Base-by-base conservation (phyloP, 2,329 filamentous ascomycete genomes). In the Monosporascus sp. region DNA sequence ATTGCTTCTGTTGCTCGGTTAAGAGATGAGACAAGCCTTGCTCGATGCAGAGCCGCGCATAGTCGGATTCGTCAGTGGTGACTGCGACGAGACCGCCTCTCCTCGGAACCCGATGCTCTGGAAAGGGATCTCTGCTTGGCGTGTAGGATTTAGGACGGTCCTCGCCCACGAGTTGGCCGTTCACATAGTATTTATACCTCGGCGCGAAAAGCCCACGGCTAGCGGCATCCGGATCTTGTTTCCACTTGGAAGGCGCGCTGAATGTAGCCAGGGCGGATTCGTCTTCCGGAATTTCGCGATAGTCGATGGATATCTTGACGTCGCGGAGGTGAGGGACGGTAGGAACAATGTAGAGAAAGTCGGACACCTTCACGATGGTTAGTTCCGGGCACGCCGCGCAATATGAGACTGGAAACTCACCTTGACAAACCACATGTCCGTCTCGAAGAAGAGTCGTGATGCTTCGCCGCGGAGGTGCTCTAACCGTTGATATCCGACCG, bases 361-460 rank as follows among this genome's bases (percentile, higher is more conserved):
- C 84, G 31, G 82, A 84, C 51, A 82, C 73, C 82, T 85, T 58
- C 19, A 11, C 35, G 20, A 60, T 38, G 22, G 57, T 67, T 44
- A 65, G 50, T 48, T 35, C 26, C 16, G 9, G 37, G 2, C 24
- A 19, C 24, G 7, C 8, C n/a, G 14, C n/a, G 20, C 24, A 27
- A 27, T 5, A 3, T 5, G 31, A 7, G 45, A 20, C 11, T 20
- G 38, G 16, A 52, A 55, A 56, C 73, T 57, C 69, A 86, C 82
- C 75, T 85, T 86, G 57, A 87, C 79, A 61, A 87, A 86, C 65
- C 87, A 87, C 75, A 86, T 76, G 59, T 86, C 79, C 63, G 80
- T 78, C 19, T 76, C 74, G 55, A 76, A 68, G 65, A 86, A 85
- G 60, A 73, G 75, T 52, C 79, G 73, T 69, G 74, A 75, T 16